phyloP scores from a whole-genome alignment of 768 basidiomycete genomes.

The Suillus placidus region DNA sequence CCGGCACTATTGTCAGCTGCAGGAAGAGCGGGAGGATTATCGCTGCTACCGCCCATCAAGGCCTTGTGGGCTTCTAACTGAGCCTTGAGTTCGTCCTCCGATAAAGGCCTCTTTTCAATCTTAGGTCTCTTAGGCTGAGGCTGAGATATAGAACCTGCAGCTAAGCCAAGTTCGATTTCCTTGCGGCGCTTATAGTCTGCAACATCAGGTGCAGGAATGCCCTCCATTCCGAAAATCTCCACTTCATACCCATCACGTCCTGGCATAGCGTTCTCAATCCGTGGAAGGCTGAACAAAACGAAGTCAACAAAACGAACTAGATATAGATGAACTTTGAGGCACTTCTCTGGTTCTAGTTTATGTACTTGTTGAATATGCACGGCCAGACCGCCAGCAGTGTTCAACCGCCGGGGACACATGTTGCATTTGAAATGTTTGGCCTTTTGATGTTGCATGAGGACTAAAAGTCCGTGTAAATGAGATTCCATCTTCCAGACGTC shows the following conservation, averaged over 20 bases:
- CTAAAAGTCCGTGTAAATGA: constrained; percentile 42
- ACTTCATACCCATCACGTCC: constrained; percentile 98
- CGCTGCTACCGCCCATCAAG: constrained; percentile 73
- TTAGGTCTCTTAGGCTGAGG: constrained; percentile 82
- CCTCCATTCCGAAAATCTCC: constrained; percentile 99
- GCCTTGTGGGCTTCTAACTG: constrained; percentile 90
- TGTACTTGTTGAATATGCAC: constrained; percentile 99
- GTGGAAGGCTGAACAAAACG: constrained; percentile 54
- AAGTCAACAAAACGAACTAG: constrained; percentile 3
- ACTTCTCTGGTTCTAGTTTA: constrained; percentile 93
- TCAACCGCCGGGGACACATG: constrained; percentile 92
- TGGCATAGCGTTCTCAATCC: constrained; percentile 95
- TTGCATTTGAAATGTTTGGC: constrained; percentile 99
- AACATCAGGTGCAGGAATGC: constrained; percentile 90
- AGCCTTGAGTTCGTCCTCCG: constrained; percentile 81
- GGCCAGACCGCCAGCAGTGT: constrained; percentile 96
- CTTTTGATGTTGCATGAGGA: constrained; percentile 99
- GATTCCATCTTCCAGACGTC: background rate
- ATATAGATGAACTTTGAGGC: constrained; percentile 7
- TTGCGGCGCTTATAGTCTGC: constrained; percentile 96
- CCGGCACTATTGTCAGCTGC: constrained; percentile 47
- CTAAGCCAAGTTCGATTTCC: constrained; percentile 89
- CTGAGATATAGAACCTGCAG: constrained; percentile 79
- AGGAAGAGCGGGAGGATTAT: constrained; percentile 37
- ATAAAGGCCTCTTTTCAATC: constrained; percentile 72